These are phyloP conservation scores for Isochrysis galbana DNA, from an alignment of 78 protist genomes.

Conservation along the genomic window DNA sequence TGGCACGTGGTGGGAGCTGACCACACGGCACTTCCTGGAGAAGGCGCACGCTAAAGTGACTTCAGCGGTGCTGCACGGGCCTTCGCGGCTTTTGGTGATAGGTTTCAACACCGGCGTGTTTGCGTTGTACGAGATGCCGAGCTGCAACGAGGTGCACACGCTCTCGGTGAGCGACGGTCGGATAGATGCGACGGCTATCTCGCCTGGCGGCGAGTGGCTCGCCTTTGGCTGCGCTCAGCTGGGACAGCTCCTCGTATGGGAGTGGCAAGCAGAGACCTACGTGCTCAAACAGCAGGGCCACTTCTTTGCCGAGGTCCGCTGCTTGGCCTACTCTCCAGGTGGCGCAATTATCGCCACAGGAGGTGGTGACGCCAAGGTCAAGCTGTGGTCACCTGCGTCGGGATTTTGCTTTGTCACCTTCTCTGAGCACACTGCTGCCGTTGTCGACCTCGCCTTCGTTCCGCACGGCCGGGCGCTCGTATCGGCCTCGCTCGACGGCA, in stretches of 20 bases:
- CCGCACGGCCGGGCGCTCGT: conserved; percentile 70
- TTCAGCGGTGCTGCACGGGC: background rate
- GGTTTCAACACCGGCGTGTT: conserved; percentile 84
- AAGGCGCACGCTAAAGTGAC: background rate
- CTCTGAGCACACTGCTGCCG: conserved; percentile 85
- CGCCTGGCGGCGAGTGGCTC: conserved; percentile 86
- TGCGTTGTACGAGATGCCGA: conserved; percentile 62
- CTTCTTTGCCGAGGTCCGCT: conserved; percentile 54
- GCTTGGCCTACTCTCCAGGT: conserved; percentile 81
- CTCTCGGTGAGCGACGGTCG: conserved; percentile 37
- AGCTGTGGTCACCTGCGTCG: conserved; percentile 78
- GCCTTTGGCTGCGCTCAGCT: conserved; percentile 79
- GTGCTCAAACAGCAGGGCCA: conserved; percentile 80
- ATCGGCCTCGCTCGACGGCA: conserved; percentile 83
- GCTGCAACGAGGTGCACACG: conserved; percentile 24
- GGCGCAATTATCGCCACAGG: conserved; percentile 85
- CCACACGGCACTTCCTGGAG: background rate
- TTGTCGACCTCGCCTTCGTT: conserved; percentile 35
- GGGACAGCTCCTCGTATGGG: conserved; percentile 95
- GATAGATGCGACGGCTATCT: conserved; percentile 52
- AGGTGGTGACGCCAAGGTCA: conserved; percentile 86
- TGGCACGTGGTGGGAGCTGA: background rate
- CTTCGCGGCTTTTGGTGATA: conserved; percentile 57
- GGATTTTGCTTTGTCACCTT: conserved; percentile 92
- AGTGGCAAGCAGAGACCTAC: conserved; percentile 90